Base-by-base conservation (phyloP, 2,329 filamentous ascomycete genomes). In the Pleomassaria siparia region DNA sequence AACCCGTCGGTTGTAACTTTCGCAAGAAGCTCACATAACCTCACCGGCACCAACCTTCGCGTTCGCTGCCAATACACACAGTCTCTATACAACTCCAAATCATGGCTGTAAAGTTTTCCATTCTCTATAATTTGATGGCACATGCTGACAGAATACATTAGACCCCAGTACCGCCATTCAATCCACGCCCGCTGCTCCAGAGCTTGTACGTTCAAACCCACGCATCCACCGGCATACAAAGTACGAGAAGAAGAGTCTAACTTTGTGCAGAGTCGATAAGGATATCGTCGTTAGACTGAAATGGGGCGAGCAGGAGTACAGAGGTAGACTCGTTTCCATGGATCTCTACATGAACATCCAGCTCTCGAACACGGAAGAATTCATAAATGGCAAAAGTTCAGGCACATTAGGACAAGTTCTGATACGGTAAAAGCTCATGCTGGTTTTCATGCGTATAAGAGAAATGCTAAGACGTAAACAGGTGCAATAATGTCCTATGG, bases 321-420 rank as follows among this genome's bases (percentile, higher is more conserved):
- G 92, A 73, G 94, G 94, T 70, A 83, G 84, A 58, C 83, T 99
- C 54, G 88, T 96, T 67, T 92, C 88, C 63, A 89, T 95, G 67
- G 94, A 99, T 77, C 91, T 88, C 69, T 99, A 99, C 79, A 97
- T 99, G 92, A 99, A 99, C 78, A 85, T 99, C 56, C 91, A 97
- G 76, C 82, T 99, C 55, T 85, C 86, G 58, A 86, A 87, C 63
- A 91, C 92, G 43, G 89, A 96, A 75, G 94, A 99, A 74, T 96
- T 87, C 74, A 88, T 96, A 66, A 85, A 91, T 69, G 87, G 89
- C 60, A 88, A 95, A 80, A 86, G 84, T 70, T 90, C 87, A 28
- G 92, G 91, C 47, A 83, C 83, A 40, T 76, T 99, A 57, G 94
- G 94, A 6, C 88, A 96, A 74, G 91, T 99, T 37, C 74, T 99